phyloP scores from a whole-genome alignment of 805 yeast genomes.

The Barnettozyma populi region DNA sequence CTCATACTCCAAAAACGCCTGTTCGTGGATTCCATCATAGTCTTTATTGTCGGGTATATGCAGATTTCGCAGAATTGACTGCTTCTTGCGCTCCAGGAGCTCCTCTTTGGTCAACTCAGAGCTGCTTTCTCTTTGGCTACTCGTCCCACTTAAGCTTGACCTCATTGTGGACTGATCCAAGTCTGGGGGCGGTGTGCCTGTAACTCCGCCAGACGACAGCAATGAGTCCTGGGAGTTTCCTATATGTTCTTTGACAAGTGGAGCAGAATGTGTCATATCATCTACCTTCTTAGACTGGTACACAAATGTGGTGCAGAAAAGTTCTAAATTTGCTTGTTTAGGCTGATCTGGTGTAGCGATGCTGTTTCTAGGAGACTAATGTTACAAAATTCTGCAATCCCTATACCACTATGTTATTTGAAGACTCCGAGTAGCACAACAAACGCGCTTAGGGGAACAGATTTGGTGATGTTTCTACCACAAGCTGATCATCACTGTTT shows the following conservation, averaged over 20 bases:
- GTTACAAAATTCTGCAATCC: background rate
- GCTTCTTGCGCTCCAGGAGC: slow-evolving; percentile 14
- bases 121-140: slow-evolving; percentile 3
- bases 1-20: slow-evolving; percentile 24
- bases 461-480: background rate
- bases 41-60: slow-evolving; percentile 35
- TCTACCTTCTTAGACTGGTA: background rate
- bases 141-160: slow-evolving; percentile 4
- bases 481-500: background rate
- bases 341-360: background rate
- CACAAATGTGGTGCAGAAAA: background rate
- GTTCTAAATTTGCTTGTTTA: background rate
- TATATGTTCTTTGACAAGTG: background rate
- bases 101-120: slow-evolving; percentile 14
- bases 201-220: background rate
- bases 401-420: background rate
- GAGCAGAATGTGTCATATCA: slow-evolving; percentile 1
- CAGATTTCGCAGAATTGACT: slow-evolving; percentile 26
- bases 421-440: background rate
- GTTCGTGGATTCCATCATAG: slow-evolving; percentile 31
- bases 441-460: background rate
- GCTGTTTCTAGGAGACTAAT: background rate
- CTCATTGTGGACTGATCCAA: background rate
- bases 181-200: background rate
- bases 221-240: background rate